Percentiles rank a stretch among this genome's conserved stretches.
These are phyloP conservation scores for Neofusicoccum parvum DNA, from an alignment of 2,329 filamentous ascomycete genomes.

Conservation along the genomic window DNA sequence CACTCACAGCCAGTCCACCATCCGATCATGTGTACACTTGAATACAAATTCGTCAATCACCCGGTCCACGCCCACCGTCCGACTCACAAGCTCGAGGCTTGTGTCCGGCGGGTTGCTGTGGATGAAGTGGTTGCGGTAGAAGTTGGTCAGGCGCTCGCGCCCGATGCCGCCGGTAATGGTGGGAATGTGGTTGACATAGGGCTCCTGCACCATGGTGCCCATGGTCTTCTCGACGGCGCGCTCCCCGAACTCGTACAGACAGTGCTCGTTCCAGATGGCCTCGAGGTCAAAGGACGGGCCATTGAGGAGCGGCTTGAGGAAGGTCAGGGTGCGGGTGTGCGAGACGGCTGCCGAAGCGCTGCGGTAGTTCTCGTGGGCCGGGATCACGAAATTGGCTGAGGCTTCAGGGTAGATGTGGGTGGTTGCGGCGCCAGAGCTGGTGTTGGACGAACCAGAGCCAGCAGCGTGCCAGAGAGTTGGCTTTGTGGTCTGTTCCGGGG, in stretches of 20 bases:
- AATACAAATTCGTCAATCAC: slow-evolving; percentile 50
- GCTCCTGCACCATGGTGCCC: slow-evolving; percentile 78
- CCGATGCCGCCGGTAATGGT: slow-evolving; percentile 72
- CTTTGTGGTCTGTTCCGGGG: background rate
- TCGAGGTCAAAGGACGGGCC: slow-evolving; percentile 76
- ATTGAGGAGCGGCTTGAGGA: slow-evolving; percentile 63
- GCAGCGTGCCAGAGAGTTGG: background rate
- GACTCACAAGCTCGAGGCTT: slow-evolving; percentile 67
- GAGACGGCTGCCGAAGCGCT: slow-evolving; percentile 60
- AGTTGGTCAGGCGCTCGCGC: slow-evolving; percentile 61
- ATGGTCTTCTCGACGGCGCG: slow-evolving; percentile 72
- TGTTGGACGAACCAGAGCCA: background rate
- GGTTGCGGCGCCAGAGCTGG: background rate
- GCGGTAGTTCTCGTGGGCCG: slow-evolving; percentile 55
- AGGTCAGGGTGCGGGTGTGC: slow-evolving; percentile 67
- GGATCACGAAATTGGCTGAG: slow-evolving; percentile 48
- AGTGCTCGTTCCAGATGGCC: slow-evolving; percentile 78
- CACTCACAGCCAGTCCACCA: slow-evolving; percentile 38
- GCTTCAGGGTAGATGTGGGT: slow-evolving; percentile 1
- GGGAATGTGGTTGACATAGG: slow-evolving; percentile 77
- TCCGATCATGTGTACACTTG: slow-evolving; percentile 29
- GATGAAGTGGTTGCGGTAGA: slow-evolving; percentile 75
- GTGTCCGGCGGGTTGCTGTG: slow-evolving; percentile 71
- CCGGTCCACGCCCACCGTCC: slow-evolving; percentile 71
- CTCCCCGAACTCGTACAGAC: slow-evolving; percentile 68